Evolutionary conservation across 2,329 filamentous ascomycete species (phyloP).

Genomic region (Fusarium multiceps): DNA sequence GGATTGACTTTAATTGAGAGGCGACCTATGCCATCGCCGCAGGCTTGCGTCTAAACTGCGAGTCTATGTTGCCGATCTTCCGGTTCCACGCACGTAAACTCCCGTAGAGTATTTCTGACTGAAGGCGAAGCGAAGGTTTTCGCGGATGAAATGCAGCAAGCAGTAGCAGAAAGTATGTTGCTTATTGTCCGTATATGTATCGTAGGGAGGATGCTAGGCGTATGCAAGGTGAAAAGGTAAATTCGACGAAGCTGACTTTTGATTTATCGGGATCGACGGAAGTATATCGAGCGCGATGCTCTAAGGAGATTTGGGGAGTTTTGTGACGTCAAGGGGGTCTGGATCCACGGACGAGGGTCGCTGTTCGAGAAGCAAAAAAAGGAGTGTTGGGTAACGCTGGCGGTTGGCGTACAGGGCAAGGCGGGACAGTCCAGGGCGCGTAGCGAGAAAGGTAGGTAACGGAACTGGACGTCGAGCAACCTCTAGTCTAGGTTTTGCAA

Average conservation of each 20-base stretch:
- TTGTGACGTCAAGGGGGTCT: constrained; percentile 45
- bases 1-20: constrained; percentile 31
- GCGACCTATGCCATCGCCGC: constrained; percentile 45
- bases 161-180: constrained; percentile 1
- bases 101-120: constrained; percentile 10
- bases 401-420: constrained; percentile 16
- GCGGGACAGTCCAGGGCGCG: background rate
- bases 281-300: constrained; percentile 37
- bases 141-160: background rate
- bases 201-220: constrained; percentile 9
- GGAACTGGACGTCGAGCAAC: background rate
- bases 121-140: background rate
- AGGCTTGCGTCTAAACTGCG: constrained; percentile 21
- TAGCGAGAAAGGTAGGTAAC: constrained; percentile 8
- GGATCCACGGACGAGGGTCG: constrained; percentile 26
- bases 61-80: constrained; percentile 37
- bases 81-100: constrained; percentile 32
- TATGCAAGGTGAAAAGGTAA: constrained; percentile 27
- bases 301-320: constrained; percentile 31
- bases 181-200: background rate
- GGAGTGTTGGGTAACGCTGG: constrained; percentile 30
- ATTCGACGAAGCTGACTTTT: constrained; percentile 19
- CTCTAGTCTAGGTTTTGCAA: background rate
- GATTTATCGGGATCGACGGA: constrained; percentile 40
- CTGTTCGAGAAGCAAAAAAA: constrained; percentile 7